These are phyloP conservation scores for Umbelopsis sp. DNA, from an alignment of 192 early-diverging fungal genomes.

Conservation along the genomic window DNA sequence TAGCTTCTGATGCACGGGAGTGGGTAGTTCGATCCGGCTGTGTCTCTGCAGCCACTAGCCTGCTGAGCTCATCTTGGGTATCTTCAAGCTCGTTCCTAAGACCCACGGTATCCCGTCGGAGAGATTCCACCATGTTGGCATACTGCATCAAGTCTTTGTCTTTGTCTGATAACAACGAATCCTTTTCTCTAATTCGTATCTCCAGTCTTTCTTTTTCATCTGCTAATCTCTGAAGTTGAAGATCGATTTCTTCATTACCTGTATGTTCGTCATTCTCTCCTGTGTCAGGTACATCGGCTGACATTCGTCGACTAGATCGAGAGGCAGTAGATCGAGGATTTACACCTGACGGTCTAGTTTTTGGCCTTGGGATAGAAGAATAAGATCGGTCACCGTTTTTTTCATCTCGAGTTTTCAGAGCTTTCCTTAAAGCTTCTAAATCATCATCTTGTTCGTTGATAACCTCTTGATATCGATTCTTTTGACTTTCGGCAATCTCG, in stretches of 20 bases:
- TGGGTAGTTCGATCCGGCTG: background rate
- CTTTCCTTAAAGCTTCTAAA: background rate
- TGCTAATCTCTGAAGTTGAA: background rate
- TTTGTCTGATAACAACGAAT: conserved; percentile 3
- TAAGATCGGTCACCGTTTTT: background rate
- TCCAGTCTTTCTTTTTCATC: background rate
- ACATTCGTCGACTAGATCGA: background rate
- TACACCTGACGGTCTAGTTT: background rate
- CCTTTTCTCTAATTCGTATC: background rate
- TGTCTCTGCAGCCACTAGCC: background rate
- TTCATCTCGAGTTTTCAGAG: background rate
- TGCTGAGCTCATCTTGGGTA: background rate
- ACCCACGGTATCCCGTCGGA: background rate
- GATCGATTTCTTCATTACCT: background rate
- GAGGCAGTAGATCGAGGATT: background rate
- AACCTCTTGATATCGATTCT: background rate
- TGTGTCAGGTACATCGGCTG: background rate
- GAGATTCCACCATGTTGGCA: background rate
- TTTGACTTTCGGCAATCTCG: background rate
- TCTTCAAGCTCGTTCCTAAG: conserved; percentile 3
- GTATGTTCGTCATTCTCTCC: background rate
- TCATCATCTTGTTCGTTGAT: background rate
- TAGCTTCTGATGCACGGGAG: background rate
- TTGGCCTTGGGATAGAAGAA: background rate
- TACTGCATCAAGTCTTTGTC: conserved; percentile 10